These are phyloP conservation scores for Yarrowia sp. DNA, from an alignment of 805 yeast genomes.

Conservation along the genomic window DNA sequence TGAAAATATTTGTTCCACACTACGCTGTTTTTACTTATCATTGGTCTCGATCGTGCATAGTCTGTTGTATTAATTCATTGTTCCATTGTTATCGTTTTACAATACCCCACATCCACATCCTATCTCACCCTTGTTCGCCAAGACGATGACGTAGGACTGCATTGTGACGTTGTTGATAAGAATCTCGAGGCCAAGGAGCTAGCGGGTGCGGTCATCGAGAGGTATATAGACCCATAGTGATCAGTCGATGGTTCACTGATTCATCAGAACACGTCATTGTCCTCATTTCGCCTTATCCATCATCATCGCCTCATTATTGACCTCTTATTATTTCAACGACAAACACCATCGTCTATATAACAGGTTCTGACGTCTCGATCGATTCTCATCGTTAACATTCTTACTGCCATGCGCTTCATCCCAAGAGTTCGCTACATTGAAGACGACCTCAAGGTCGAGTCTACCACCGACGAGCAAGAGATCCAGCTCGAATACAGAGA, in stretches of 20 bases:
- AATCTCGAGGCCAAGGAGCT: neutral
- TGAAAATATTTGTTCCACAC: too few species aligned
- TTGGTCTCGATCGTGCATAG: too few species aligned
- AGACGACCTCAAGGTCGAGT: conserved; percentile 3
- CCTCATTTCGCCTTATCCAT: too few species aligned
- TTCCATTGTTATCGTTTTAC: neutral
- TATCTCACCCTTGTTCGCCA: neutral
- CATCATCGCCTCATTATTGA: too few species aligned
- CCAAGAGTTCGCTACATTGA: neutral
- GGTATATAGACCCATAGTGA: too few species aligned
- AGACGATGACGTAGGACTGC: conserved; percentile 5
- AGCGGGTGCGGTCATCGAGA: neutral
- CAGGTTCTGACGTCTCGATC: too few species aligned
- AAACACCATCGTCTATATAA: too few species aligned
- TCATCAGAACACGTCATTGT: too few species aligned
- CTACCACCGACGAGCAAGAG: conserved; percentile 12
- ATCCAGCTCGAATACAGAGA: conserved; percentile 38
- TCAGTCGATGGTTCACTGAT: too few species aligned
- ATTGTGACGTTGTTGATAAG: conserved; percentile 8
- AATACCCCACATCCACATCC: neutral
- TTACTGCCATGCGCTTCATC: neutral
- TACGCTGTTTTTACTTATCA: too few species aligned
- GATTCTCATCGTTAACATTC: too few species aligned
- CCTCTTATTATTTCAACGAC: neutral
- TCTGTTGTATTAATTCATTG: too few species aligned